Base-by-base conservation (phyloP, 768 basidiomycete genomes). In the Podaxis sp. region DNA sequence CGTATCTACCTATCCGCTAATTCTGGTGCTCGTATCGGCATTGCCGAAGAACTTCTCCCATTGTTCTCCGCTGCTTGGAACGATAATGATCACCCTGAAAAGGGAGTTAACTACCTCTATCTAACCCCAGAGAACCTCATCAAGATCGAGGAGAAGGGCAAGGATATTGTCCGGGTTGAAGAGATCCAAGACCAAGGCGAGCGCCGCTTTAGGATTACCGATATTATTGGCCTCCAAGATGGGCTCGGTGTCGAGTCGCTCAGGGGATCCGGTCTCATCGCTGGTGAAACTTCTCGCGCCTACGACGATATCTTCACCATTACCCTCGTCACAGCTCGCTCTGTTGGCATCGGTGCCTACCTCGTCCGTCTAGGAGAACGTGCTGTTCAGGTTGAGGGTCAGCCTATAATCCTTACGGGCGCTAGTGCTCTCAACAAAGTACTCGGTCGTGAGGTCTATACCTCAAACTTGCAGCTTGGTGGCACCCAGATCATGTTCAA, bases 401-500 rank as follows among this genome's bases (percentile, higher is more conserved):
- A 99, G 67, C 97, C 97, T 1, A 98, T 99, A 77, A 99, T 99
- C 72, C 85, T 99, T 62, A 99, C 97, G 13, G 97, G 97, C 66
- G 96, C 96, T 27, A 86, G 86, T 5, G 97, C 97, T 3, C 84
- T 99, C 65, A 99, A 98, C 84, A 98, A 99, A 76, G 97, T 99
- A 4, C 87, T 99, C 46, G 97, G 97, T 63, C 91, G 97, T 52
- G 97, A 98, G 73, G 97, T 99, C 50, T 98, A 99, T 73, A 98
- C 97, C 7, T 97, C 95, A 57, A 98, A 98, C 74, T 75, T 99
- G 66, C 97, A 98, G 73, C 91, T 99, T 62, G 97, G 97, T 64
- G 97, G 97, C 57, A 98, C 97, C n/a, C 97, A 99, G 70, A 98
- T 99, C 80, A 98, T 99, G 97, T 91, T 94, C 86, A 98, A 98